These are phyloP conservation scores for Falciphora oryzae DNA, from an alignment of 2,329 filamentous ascomycete species.

Conservation along the genomic window DNA sequence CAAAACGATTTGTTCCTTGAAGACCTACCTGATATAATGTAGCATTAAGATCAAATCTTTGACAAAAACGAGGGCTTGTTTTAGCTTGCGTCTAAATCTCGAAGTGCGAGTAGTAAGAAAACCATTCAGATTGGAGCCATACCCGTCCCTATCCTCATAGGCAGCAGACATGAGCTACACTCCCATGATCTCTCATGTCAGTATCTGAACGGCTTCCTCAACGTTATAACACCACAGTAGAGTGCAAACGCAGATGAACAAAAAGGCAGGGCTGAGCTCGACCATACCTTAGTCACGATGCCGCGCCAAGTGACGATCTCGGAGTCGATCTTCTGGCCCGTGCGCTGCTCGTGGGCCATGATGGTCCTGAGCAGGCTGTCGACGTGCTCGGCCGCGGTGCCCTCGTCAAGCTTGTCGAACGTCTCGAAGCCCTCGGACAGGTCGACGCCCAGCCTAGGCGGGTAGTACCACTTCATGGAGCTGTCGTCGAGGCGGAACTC, in stretches of 20 bases:
- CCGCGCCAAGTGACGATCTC: slow-evolving; percentile 91
- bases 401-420: slow-evolving; percentile 77
- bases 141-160: slow-evolving; percentile 78
- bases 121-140: slow-evolving; percentile 21
- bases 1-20: too few species aligned
- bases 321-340: slow-evolving; percentile 61
- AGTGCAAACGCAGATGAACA: neutral
- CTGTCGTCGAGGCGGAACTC: slow-evolving; percentile 69
- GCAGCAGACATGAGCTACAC: slow-evolving; percentile 75
- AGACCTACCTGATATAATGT: slow-evolving; percentile 74
- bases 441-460: slow-evolving; percentile 63
- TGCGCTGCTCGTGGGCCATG: slow-evolving; percentile 63
- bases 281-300: slow-evolving; percentile 89
- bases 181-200: neutral
- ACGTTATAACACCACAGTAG: neutral
- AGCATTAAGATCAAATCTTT: slow-evolving; percentile 91
- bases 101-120: too few species aligned
- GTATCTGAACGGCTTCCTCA: too few species aligned
- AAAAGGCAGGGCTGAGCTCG: slow-evolving; percentile 11
- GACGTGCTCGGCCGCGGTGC: slow-evolving; percentile 73
- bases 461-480: slow-evolving; percentile 84
- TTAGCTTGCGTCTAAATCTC: neutral
- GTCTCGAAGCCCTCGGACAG: slow-evolving; percentile 74
- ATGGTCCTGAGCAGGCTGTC: slow-evolving; percentile 77
- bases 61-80: neutral